Percentiles rank a stretch among this genome's conserved stretches.
These are phyloP conservation scores for Quercus aquifolioides DNA, from an alignment of 306 rosid species.

Conservation along the genomic window DNA sequence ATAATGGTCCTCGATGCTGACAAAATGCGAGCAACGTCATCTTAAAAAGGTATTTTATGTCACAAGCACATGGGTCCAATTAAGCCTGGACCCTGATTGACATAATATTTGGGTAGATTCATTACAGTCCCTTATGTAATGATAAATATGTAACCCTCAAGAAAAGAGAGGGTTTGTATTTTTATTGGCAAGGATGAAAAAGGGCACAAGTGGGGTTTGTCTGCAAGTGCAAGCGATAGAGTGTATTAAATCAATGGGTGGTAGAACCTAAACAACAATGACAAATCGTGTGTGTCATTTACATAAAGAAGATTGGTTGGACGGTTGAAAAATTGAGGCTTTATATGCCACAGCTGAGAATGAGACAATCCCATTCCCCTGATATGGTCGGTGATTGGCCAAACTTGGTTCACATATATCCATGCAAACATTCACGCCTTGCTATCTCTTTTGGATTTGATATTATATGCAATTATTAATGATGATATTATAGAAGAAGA, in stretches of 20 bases:
- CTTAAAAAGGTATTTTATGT: background rate
- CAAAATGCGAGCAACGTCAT: background rate
- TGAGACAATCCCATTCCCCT: background rate
- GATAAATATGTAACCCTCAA: background rate
- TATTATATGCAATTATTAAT: background rate
- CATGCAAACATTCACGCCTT: background rate
- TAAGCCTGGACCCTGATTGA: background rate
- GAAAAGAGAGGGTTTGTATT: background rate
- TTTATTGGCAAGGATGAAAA: background rate
- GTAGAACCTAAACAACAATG: constrained; percentile 3
- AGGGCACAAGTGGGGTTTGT: background rate
- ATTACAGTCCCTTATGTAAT: background rate
- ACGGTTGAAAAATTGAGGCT: constrained; percentile 22
- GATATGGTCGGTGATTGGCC: constrained; percentile 47
- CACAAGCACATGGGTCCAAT: background rate
- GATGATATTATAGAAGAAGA: background rate
- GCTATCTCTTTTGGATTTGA: background rate
- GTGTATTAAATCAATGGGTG: background rate
- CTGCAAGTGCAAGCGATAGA: background rate
- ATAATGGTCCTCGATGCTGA: background rate
- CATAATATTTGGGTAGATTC: background rate
- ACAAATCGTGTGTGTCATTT: constrained; percentile 7
- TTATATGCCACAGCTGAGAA: background rate
- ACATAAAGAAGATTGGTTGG: constrained; percentile 29
- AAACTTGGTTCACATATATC: background rate